Evolutionary conservation across 495 filamentous ascomycete species (phyloP), one percentile per base, ranked within the genome.

Genomic region (Penicillium waksmanii): DNA sequence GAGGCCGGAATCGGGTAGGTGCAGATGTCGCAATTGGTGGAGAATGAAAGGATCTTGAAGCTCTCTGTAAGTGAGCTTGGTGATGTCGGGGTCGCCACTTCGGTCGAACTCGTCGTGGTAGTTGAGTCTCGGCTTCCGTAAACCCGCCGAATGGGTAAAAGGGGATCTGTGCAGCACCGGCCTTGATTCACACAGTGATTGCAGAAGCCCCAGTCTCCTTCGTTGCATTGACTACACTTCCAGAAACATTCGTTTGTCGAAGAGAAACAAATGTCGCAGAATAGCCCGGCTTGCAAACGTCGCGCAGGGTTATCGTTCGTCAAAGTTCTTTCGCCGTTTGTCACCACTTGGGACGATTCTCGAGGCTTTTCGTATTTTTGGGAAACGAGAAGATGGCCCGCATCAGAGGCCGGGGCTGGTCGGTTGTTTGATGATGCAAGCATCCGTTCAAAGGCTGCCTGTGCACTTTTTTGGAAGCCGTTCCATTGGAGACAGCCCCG

Each of bases 191-290:
- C 90, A 66, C 93, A 97, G 56, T 73, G 67, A 58, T 88, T 88
- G 74, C 93, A 97, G 65, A 90, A 96, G 1, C 93, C 93, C 93
- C 92, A 97, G 65, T 93, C 92, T 25, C 90, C 92, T 54, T 93
- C 87, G 64, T 96, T 96, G 73, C 93, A 97, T 38, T 78, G 63
- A 55, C 85, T 84, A 71, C 93, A 97, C 57, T 88, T 84, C 92
- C 92, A 97, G 68, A 87, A 92, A 68, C 88, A 91, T 21, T 87
- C 81, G 58, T 95, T 91, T 0, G 90, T 79, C 71, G 83, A 86
- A 0, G 82, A 78, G n/a, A 78, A 73, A 66, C 93, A 97, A 42
- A 83, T 80, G 25, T 85, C 82, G 73, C 93, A 97, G 71, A 97
- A 96, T 21, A 87, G 81, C n/a, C 93, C 93, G 47, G 80, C 84